Conservation (phyloP, 2,329 filamentous ascomycete species). For the Penicillium glabrum region DNA sequence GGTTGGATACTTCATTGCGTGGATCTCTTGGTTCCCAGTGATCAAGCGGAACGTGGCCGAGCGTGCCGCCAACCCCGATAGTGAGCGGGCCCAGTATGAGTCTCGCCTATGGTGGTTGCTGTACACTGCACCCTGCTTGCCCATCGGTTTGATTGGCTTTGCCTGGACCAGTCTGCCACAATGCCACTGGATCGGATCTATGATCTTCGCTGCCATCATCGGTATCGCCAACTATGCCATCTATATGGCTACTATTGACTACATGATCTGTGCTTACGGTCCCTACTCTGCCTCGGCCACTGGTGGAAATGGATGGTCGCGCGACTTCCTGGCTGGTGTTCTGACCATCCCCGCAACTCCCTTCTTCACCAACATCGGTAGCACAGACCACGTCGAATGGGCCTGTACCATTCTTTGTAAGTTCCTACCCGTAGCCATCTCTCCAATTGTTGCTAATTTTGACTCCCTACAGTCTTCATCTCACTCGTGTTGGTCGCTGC, state of each 20-base stretch:
- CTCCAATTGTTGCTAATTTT: background rate
- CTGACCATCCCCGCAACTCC: conserved; percentile 62
- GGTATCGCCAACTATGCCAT: conserved; percentile 64
- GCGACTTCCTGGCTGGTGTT: conserved; percentile 65
- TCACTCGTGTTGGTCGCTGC: conserved; percentile 61
- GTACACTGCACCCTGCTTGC: conserved; percentile 59
- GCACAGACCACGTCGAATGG: conserved; percentile 56
- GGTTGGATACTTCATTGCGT: conserved; percentile 62
- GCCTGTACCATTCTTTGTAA: conserved; percentile 63
- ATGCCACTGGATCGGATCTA: conserved; percentile 62
- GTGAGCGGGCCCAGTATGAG: conserved; percentile 64
- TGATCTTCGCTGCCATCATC: conserved; percentile 60
- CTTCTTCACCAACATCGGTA: conserved; percentile 53
- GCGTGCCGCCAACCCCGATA: conserved; percentile 46
- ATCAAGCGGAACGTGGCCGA: conserved; percentile 52
- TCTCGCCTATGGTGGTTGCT: conserved; percentile 61
- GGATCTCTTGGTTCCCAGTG: conserved; percentile 56
- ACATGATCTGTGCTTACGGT: conserved; percentile 68
- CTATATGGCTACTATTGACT: conserved; percentile 68
- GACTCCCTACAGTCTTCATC: conserved; percentile 48
- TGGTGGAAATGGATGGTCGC: conserved; percentile 65
- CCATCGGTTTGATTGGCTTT: conserved; percentile 63
- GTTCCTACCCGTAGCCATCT: conserved; percentile 7
- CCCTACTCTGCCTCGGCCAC: conserved; percentile 66
- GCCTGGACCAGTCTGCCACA: conserved; percentile 59